Percentiles rank a stretch among this genome's conserved stretches.
These are phyloP conservation scores for Ustulina deusta DNA, from an alignment of 2,329 filamentous ascomycete species.

Conservation along the genomic window DNA sequence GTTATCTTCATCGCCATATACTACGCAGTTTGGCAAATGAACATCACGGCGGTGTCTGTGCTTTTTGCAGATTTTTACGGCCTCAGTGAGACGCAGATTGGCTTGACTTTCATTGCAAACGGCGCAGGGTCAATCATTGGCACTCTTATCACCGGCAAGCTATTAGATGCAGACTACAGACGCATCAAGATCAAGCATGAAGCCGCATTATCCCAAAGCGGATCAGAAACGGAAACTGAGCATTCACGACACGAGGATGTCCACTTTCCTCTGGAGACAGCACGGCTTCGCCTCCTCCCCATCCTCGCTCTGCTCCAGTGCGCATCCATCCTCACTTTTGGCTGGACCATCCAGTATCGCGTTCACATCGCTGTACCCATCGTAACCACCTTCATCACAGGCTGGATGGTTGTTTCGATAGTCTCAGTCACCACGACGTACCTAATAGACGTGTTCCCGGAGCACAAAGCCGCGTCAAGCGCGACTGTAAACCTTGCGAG, in stretches of 20 bases:
- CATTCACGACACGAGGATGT: conserved; percentile 21
- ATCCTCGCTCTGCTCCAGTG: conserved; percentile 60
- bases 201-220: conserved; percentile 6
- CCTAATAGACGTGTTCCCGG: conserved; percentile 65
- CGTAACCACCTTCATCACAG: conserved; percentile 62
- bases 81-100: conserved; percentile 59
- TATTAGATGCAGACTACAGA: conserved; percentile 65
- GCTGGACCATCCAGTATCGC: conserved; percentile 63
- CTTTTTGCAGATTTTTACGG: conserved; percentile 60
- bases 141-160: conserved; percentile 63
- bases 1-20: conserved; percentile 62
- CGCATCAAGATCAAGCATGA: conserved; percentile 53
- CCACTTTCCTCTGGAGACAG: conserved; percentile 62
- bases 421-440: conserved; percentile 64
- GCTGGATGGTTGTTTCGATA: conserved; percentile 63
- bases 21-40: conserved; percentile 68
- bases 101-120: conserved; percentile 66
- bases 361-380: conserved; percentile 64
- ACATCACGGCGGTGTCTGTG: conserved; percentile 64
- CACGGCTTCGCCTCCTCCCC: conserved; percentile 62
- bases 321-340: conserved; percentile 61
- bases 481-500: conserved; percentile 65
- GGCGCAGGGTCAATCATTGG: conserved; percentile 67
- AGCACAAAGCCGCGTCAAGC: conserved; percentile 62
- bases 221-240: conserved; percentile 12